Evolutionary conservation across 345 rosid genomes (phyloP), one percentile per base, ranked within the genome.

Genomic region (Citropsis articulata): DNA sequence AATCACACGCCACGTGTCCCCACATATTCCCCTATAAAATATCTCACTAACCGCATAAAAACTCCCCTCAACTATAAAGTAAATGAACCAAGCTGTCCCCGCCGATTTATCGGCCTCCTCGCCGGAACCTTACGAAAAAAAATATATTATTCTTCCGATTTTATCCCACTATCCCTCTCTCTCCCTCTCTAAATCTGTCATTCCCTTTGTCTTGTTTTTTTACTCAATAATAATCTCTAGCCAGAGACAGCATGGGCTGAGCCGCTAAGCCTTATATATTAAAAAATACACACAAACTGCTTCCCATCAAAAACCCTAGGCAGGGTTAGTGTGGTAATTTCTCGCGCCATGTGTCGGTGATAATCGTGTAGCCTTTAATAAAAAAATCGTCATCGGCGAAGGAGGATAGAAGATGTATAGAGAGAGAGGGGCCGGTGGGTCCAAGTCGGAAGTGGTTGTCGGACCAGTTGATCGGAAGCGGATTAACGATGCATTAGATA

Each of bases 391-490:
- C 64, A 59, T 64, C 75, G 70, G 60, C 60, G 82, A 75, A 68
- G 69, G 59, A 19, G 73, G 24, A 68, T 53, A 65, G 36, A 48
- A 70, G 73, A 89, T 89, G 92, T 81, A 86, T 57, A 83, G 86
- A 73, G 92, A 89, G 6, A 83, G 95, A 81, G 93, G 86, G 38
- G 65, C 68, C 7, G 90, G 84, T 53, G 88, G 86, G 55, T 90
- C 94, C 74, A 93, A 90, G 88, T 74, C 90, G 60, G 98, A 90
- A 82, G 84, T 84, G n/a, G 79, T 69, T 66, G 78, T 67, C 30
- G 86, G 69, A 18, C 36, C 80, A 22, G 87, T 83, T 75, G 94
- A 93, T 90, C 97, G 94, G 80, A 93, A 92, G 84, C 90, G 93
- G 81, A 88, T 91, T 87, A 91, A 87, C 79, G 96, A 92, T 57